Evolutionary conservation across 495 filamentous ascomycete genomes (phyloP).

Genomic region (Trichoderma erinaceum): DNA sequence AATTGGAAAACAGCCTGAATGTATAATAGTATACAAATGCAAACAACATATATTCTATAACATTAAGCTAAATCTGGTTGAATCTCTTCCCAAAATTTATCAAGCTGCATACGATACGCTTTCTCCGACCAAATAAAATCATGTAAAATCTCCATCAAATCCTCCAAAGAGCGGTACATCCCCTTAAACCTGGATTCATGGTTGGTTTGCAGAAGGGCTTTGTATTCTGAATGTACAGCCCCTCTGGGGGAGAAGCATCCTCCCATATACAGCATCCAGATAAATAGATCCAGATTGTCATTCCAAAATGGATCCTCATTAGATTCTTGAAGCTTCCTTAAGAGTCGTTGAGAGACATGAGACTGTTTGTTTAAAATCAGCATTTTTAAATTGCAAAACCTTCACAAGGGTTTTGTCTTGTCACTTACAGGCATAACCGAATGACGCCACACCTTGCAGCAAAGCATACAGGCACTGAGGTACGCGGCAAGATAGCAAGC

Average conservation of each 20-base stretch:
- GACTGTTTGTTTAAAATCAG: not conserved
- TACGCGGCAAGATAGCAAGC: conserved; percentile 36
- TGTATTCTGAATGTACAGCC: not conserved
- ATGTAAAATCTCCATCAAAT: not conserved
- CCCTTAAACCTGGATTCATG: not conserved
- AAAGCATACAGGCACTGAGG: conserved; percentile 33
- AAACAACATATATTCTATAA: not conserved
- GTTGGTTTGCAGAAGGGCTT: not conserved
- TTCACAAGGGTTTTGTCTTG: not conserved
- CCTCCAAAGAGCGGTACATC: not conserved
- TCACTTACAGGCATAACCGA: conserved; percentile 33
- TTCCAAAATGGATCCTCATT: conserved; percentile 27
- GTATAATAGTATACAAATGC: not conserved
- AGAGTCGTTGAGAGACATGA: conserved; percentile 16
- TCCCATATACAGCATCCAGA: not conserved
- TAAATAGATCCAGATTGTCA: conserved; percentile 18
- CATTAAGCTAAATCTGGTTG: not conserved
- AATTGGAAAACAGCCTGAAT: not conserved
- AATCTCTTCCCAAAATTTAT: not conserved
- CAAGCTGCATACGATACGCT: not conserved
- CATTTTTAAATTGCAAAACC: not conserved
- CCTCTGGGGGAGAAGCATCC: not conserved
- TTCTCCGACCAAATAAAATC: not conserved
- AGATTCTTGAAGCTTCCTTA: conserved; percentile 26
- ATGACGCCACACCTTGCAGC: conserved; percentile 34